Conservation (phyloP, 164 flowering plant genomes). For the Akebia trifoliata region DNA sequence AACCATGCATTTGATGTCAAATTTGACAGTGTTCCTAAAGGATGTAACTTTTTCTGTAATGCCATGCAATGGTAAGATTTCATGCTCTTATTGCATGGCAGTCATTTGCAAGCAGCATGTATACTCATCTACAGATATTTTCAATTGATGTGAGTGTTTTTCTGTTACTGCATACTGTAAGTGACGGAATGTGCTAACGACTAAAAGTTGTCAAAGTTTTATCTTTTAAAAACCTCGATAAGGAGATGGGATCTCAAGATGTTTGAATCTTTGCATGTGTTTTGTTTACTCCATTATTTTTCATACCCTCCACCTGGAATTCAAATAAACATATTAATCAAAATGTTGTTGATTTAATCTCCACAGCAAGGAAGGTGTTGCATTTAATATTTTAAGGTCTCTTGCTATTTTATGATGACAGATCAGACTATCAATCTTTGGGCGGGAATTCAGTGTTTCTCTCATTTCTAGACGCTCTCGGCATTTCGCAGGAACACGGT, state of each 20-base stretch:
- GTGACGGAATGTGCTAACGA: neutral
- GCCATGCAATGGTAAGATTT: neutral
- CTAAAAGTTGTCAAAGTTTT: neutral
- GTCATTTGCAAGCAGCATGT: neutral
- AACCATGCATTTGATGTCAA: neutral
- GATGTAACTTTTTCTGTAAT: neutral
- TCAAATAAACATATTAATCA: neutral
- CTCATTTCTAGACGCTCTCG: slow-evolving; percentile 92
- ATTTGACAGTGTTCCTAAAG: neutral
- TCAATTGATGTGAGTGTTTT: neutral
- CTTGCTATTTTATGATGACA: slow-evolving; percentile 32
- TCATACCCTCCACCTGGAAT: neutral
- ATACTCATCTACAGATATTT: too few species aligned
- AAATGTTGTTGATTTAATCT: neutral
- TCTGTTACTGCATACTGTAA: neutral
- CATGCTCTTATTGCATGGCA: neutral
- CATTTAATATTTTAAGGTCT: slow-evolving; percentile 8
- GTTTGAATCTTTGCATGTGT: neutral
- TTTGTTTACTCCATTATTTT: neutral
- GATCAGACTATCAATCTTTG: slow-evolving; percentile 81
- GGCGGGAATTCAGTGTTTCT: slow-evolving; percentile 81
- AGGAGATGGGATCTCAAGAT: neutral
- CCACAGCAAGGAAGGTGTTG: neutral
- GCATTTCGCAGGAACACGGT: slow-evolving; percentile 99
- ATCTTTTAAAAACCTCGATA: neutral